Evolutionary conservation across 345 rosid genomes (phyloP).

Genomic region (Corchorus olitorius): DNA sequence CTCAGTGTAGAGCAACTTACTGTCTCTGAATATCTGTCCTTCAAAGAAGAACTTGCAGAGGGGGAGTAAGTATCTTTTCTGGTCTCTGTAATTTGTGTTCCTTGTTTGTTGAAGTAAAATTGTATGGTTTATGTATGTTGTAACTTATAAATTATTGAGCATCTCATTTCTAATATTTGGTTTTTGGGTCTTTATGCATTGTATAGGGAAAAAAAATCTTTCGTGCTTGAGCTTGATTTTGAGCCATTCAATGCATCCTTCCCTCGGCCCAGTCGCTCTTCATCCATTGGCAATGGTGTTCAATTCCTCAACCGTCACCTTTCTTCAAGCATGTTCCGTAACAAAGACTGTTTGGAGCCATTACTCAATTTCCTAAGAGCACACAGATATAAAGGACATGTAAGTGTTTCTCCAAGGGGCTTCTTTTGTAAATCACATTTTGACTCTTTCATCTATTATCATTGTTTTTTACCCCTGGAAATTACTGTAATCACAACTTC

Average conservation of each 20-base stretch:
- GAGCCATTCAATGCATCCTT: conserved; percentile 90
- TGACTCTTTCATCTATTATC: neutral
- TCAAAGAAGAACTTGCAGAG: conserved; percentile 91
- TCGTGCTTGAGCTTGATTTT: conserved; percentile 91
- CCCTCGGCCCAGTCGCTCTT: conserved; percentile 89
- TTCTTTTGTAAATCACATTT: neutral
- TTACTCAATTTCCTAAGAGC: conserved; percentile 79
- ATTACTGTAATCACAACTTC: neutral
- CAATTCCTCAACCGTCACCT: conserved; percentile 97
- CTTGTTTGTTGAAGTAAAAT: neutral
- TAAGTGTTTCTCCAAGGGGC: conserved; percentile 41
- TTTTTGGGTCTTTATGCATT: neutral
- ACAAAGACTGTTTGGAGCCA: conserved; percentile 91
- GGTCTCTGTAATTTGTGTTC: neutral
- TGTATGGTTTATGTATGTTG: neutral
- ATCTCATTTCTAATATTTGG: neutral
- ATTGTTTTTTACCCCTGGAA: neutral
- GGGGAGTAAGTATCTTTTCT: conserved; percentile 52
- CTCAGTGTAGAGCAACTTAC: conserved; percentile 82
- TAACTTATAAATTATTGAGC: neutral
- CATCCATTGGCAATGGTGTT: conserved; percentile 99
- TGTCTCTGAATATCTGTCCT: conserved; percentile 81
- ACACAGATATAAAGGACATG: conserved; percentile 87
- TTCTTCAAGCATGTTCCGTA: conserved; percentile 90
- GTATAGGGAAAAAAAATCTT: conserved; percentile 43